These are phyloP conservation scores for Phytophthora brassicae DNA, from an alignment of 352 stramenopile genomes.

Conservation along the genomic window DNA sequence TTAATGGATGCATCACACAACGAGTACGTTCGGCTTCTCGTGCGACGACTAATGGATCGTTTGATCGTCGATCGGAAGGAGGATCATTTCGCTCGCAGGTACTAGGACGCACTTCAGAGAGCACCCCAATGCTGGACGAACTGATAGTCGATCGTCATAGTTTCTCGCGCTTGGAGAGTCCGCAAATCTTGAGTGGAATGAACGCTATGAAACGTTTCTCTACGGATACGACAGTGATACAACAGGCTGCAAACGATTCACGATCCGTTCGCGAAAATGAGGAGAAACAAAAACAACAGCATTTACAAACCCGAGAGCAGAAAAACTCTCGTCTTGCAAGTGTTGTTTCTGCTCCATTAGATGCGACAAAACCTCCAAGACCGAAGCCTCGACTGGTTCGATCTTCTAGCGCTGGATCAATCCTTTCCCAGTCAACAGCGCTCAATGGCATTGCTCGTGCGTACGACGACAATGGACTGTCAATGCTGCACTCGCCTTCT, in stretches of 20 bases:
- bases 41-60: constrained; percentile 37
- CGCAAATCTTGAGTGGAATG: constrained; percentile 35
- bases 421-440: constrained; percentile 45
- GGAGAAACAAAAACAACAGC: constrained; percentile 39
- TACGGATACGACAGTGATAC: constrained; percentile 65
- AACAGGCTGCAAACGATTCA: constrained; percentile 58
- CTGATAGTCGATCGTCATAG: constrained; percentile 34
- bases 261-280: constrained; percentile 44
- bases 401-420: constrained; percentile 69
- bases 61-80: constrained; percentile 34
- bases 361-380: constrained; percentile 29
- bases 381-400: constrained; percentile 39
- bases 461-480: constrained; percentile 50
- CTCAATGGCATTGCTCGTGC: constrained; percentile 25
- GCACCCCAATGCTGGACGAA: constrained; percentile 42
- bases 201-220: constrained; percentile 64
- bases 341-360: constrained; percentile 29
- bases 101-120: constrained; percentile 40
- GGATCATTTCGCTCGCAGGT: constrained; percentile 37
- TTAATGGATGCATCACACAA: constrained; percentile 51
- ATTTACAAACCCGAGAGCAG: constrained; percentile 27
- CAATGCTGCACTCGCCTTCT: constrained; percentile 35
- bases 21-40: constrained; percentile 28
- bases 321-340: constrained; percentile 48
- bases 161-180: constrained; percentile 36